Conservation (phyloP, 2,329 filamentous ascomycete genomes). For the Cylindrodendrum hubeiense region DNA sequence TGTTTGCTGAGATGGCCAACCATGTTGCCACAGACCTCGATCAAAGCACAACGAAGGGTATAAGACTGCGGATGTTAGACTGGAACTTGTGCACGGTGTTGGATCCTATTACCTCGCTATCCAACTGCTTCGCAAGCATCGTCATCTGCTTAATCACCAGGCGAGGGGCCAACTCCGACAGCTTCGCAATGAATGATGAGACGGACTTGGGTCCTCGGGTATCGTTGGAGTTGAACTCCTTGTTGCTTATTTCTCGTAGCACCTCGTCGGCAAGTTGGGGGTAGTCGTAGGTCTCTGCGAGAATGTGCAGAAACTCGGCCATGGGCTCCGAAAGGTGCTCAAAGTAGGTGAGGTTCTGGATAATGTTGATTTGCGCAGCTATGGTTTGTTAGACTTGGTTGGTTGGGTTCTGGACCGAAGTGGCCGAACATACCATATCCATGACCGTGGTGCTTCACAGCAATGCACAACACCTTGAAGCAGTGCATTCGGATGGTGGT, state of each 20-base stretch:
- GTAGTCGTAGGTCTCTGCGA: constrained; percentile 98
- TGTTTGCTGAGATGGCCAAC: constrained; percentile 91
- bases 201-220: constrained; percentile 96
- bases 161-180: constrained; percentile 91
- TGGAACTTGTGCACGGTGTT: rapidly evolving
- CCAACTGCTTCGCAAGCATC: constrained; percentile 90
- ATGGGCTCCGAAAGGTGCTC: constrained; percentile 99
- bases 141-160: constrained; percentile 98
- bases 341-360: constrained; percentile 97
- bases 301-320: constrained; percentile 97
- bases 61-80: constrained; percentile 74
- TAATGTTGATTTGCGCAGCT: constrained; percentile 97
- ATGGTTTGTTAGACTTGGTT: constrained; percentile 44
- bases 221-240: constrained; percentile 98
- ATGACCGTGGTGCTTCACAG: constrained; percentile 97
- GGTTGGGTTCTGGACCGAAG: neutral
- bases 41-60: constrained; percentile 90
- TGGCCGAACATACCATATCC: constrained; percentile 79
- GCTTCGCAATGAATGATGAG: constrained; percentile 90
- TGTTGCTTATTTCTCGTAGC: constrained; percentile 92
- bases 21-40: constrained; percentile 97
- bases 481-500: constrained; percentile 94
- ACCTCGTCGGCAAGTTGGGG: constrained; percentile 95
- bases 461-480: constrained; percentile 96
- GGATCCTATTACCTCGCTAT: constrained; percentile 81